Evolutionary conservation across 2,329 filamentous ascomycete genomes (phyloP), one percentile per base, ranked within the genome.

Genomic region (Nemania abortiva): DNA sequence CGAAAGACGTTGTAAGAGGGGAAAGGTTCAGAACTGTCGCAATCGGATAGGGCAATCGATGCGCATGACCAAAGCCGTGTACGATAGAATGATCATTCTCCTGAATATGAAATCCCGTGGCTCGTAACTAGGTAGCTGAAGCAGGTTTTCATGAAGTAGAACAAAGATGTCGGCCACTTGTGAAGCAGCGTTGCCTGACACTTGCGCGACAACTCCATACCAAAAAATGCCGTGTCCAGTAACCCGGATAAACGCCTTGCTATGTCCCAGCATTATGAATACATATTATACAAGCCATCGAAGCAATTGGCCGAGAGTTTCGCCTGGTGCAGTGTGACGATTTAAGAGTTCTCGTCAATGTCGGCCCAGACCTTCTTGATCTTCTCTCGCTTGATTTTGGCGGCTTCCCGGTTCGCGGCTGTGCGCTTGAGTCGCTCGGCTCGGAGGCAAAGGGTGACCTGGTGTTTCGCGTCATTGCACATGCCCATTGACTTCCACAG

Each of bases 401-500:
- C 87, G 73, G 85, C 80, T 79, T 92, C 87, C 76, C 93, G 89
- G 79, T 99, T 98, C 75, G 85, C 84, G 73, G 88, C 89, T 61
- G 95, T 95, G 65, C 91, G 90, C 80, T 94, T 93, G 60, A 91
- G 83, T 77, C 96, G 89, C 81, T 97, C 93, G 45, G 87, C 90
- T 72, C 92, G 89, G 61, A 99, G 87, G 79, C 96, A 99, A 77
- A 89, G 87, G 82, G 93, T 96, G 75, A 99, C 92, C 66, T 93
- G 85, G 50, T 89, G 86, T 82, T 99, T 99, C 71, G 92, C 88
- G 49, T 91, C 88, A 81, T 94, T 98, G 88, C 96, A 99, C 85
- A 92, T 93, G 65, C 96, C 96, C 70, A 93, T 84, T 1, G 93
- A 90, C 82, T 97, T 98, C 89, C 92, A 95, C 66, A 99, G 83